A percentile compares a stretch with the other conserved stretches of the same genome.
phyloP scores from a whole-genome alignment of 164 flowering plant species.

The Macadamia tetraphylla region DNA sequence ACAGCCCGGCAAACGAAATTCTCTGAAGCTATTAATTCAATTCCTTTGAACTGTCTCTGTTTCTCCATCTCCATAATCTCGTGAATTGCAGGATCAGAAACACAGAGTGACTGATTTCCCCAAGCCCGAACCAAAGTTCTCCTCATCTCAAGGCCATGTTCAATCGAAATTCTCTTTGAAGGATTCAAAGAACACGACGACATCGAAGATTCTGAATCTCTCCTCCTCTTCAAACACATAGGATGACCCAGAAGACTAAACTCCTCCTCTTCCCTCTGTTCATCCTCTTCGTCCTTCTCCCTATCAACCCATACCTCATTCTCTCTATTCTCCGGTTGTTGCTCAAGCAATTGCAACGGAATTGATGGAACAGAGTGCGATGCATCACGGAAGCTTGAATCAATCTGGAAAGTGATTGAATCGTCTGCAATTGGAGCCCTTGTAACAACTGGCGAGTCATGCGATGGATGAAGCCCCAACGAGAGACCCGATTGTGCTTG shows the following conservation, averaged over 20 bases:
- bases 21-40: conserved; percentile 76
- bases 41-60: conserved; percentile 48
- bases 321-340: conserved; percentile 15
- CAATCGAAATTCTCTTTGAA: conserved; percentile 15
- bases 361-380: conserved; percentile 21
- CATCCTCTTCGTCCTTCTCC: conserved; percentile 19
- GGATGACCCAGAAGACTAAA: conserved; percentile 58
- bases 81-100: conserved; percentile 52
- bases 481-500: conserved; percentile 38
- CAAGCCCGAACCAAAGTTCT: conserved; percentile 39
- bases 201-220: conserved; percentile 22
- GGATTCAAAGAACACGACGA: conserved; percentile 13
- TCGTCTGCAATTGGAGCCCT: conserved; percentile 25
- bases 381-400: conserved; percentile 25
- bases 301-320: conserved; percentile 20
- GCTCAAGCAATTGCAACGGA: conserved; percentile 44
- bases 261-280: conserved; percentile 40
- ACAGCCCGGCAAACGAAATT: conserved; percentile 74
- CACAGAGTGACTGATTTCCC: conserved; percentile 47
- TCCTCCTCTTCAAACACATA: conserved; percentile 54
- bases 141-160: conserved; percentile 33
- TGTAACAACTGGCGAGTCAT: conserved; percentile 14
- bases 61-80: conserved; percentile 75
- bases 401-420: conserved; percentile 37
- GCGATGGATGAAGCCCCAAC: conserved; percentile 32